Conservation (phyloP, 169 alveolate genomes). For the Eimeria brunetti region DNA sequence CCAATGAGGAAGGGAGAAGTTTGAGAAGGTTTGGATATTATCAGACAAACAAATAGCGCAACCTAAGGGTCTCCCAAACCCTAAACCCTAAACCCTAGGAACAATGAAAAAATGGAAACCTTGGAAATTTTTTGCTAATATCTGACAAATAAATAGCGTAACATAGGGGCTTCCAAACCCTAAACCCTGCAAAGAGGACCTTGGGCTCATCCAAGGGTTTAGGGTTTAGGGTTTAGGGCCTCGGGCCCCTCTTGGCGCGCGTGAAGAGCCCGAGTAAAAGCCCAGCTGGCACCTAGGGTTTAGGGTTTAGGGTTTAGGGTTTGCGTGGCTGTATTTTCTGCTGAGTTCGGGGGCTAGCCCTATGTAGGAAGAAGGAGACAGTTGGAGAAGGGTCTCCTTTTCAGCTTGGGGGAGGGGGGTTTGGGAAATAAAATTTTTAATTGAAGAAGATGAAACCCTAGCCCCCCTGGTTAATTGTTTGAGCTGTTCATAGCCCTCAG, state of each 20-base stretch:
- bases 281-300: too few species aligned
- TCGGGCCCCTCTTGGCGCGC: too few species aligned
- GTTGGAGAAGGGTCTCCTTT: not conserved
- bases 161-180: not conserved
- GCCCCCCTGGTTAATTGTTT: constrained; percentile 59
- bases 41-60: too few species aligned
- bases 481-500: constrained; percentile 59
- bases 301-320: too few species aligned
- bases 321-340: not conserved
- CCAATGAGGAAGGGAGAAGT: not conserved
- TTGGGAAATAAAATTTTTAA: not conserved
- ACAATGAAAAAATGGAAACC: too few species aligned
- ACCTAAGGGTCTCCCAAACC: not conserved
- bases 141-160: too few species aligned
- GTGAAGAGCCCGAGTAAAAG: too few species aligned
- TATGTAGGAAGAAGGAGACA: constrained; percentile 15
- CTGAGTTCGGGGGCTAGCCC: constrained; percentile 1
- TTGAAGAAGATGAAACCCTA: not conserved
- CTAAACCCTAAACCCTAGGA: constrained; percentile 17
- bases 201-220: not conserved
- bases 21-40: not conserved
- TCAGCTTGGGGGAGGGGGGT: not conserved
- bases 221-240: too few species aligned
- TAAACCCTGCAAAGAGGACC: not conserved
- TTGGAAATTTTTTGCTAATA: too few species aligned